phyloP scores from a whole-genome alignment of 2,329 filamentous ascomycete species.

The Fonsecaea pugnacius region DNA sequence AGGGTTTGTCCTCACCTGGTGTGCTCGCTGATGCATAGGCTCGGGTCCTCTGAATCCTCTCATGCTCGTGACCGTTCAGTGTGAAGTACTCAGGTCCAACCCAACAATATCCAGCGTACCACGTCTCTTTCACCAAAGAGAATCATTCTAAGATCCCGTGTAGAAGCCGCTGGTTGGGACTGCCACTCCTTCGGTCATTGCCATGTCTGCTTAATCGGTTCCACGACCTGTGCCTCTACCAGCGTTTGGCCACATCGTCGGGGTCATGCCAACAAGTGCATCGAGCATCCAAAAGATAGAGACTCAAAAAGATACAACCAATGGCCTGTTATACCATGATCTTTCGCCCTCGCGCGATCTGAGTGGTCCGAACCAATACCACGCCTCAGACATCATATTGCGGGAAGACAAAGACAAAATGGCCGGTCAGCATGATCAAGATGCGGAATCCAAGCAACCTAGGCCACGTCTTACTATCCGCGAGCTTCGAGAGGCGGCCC shows the following conservation, averaged over 20 bases:
- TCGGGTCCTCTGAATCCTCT: neutral
- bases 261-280: neutral
- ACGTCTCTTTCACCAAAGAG: neutral
- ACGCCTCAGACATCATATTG: neutral
- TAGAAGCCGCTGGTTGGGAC: neutral
- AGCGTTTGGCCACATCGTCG: neutral
- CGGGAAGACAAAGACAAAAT: neutral
- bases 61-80: neutral
- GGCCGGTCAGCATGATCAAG: neutral
- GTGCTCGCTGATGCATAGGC: neutral
- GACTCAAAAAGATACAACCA: neutral
- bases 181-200: neutral
- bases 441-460: neutral
- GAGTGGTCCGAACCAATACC: neutral
- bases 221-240: neutral
- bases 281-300: neutral
- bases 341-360: neutral
- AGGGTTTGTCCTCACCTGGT: neutral
- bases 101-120: neutral
- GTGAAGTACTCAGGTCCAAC: neutral
- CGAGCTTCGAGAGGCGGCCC: conserved; percentile 26
- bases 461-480: conserved; percentile 30
- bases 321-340: neutral
- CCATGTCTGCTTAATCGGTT: neutral
- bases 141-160: neutral